phyloP scores from a whole-genome alignment of 2,329 filamentous ascomycete genomes.

The Didymella lethalis region DNA sequence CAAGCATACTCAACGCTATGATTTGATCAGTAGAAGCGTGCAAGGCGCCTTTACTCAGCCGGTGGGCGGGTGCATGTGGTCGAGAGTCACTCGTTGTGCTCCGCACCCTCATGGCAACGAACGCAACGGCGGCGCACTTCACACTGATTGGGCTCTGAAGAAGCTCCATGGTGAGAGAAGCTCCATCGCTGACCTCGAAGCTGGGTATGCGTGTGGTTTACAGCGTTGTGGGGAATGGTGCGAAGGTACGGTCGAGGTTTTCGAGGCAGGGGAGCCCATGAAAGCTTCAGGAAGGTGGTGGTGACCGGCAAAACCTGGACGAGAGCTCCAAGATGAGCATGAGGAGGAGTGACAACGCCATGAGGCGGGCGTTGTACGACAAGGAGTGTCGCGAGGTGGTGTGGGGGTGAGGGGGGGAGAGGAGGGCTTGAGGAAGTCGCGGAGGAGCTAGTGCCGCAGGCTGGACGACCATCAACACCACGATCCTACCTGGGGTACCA shows the following conservation, averaged over 20 bases:
- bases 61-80: not conserved
- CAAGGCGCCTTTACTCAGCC: not conserved
- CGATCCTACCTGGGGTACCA: not conserved
- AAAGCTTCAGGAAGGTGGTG: not conserved
- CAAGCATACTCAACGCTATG: not conserved
- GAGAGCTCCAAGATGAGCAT: not conserved
- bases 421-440: constrained; percentile 1
- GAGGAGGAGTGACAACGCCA: not conserved
- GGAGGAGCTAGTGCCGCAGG: constrained; percentile 16
- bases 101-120: not conserved
- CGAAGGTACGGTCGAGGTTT: not conserved
- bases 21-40: not conserved
- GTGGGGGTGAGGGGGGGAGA: not conserved
- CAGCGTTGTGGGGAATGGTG: not conserved
- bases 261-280: not conserved
- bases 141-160: not conserved
- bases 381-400: not conserved
- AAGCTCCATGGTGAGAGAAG: not conserved
- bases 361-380: not conserved
- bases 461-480: not conserved
- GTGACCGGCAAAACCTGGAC: not conserved
- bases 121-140: not conserved
- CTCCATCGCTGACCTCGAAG: too few relatives aligned
- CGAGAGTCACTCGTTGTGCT: not conserved
- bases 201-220: not conserved